A percentile compares a stretch with the other conserved stretches of the same genome.
phyloP scores from a whole-genome alignment of 176 grass and related monocot genomes.

The Sorghum bicolor region DNA sequence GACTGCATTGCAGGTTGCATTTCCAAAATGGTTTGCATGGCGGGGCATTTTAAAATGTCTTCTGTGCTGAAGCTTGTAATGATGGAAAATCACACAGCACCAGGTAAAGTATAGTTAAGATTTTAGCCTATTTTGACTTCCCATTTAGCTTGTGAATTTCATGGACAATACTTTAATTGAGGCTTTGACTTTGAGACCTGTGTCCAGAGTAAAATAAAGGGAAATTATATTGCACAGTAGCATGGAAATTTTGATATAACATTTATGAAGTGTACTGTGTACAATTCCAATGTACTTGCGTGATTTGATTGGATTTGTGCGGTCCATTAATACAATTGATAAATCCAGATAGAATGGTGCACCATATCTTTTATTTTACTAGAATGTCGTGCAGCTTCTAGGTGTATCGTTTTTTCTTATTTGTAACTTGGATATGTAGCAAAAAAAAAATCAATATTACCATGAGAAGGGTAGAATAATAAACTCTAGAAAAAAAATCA shows the following conservation, averaged over 20 bases:
- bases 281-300: background rate
- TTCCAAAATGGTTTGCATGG: constrained; percentile 77
- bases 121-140: constrained; percentile 19
- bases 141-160: constrained; percentile 5
- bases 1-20: constrained; percentile 41
- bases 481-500: background rate
- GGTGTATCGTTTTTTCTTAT: background rate
- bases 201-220: background rate
- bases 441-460: background rate
- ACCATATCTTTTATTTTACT: background rate
- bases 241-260: background rate
- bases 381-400: background rate
- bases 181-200: background rate
- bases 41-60: constrained; percentile 70
- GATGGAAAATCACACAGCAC: constrained; percentile 53
- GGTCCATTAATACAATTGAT: background rate
- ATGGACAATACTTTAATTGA: background rate
- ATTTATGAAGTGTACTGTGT: background rate
- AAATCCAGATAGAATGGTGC: background rate
- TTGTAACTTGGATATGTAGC: background rate
- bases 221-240: background rate
- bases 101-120: constrained; percentile 39
- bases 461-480: background rate
- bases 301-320: background rate
- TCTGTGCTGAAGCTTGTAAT: constrained; percentile 68